A percentile compares a stretch with the other conserved stretches of the same genome.
Evolutionary conservation across 139 green algal species (phyloP).

Genomic region (Marvania coccoides): DNA sequence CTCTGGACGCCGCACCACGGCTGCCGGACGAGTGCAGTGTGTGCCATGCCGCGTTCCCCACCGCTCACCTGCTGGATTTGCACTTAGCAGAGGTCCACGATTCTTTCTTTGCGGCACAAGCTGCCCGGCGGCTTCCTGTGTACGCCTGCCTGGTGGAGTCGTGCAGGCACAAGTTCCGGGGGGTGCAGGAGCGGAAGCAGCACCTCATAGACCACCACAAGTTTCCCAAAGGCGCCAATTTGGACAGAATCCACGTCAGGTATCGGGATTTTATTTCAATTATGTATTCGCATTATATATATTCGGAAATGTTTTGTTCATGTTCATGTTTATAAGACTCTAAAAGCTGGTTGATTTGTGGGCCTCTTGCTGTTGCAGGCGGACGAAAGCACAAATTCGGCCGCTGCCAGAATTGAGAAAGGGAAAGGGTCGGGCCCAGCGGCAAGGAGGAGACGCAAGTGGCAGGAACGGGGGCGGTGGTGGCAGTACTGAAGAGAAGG

Average conservation of each 20-base stretch:
- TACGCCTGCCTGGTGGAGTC: conserved; percentile 43
- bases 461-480: not conserved
- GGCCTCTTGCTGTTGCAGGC: not conserved
- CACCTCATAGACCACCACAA: conserved; percentile 25
- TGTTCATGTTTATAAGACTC: too few species aligned
- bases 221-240: conserved; percentile 13
- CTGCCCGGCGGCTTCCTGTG: conserved; percentile 21
- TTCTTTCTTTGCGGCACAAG: conserved; percentile 45
- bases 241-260: conserved; percentile 27
- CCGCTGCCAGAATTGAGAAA: conserved; percentile 13
- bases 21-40: conserved; percentile 9
- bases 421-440: not conserved
- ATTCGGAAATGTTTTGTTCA: too few species aligned
- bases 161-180: conserved; percentile 27
- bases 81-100: conserved; percentile 43
- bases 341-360: not conserved
- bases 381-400: conserved; percentile 11
- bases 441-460: not conserved
- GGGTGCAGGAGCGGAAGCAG: conserved; percentile 24
- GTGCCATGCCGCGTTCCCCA: conserved; percentile 28
- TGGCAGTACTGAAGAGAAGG: not conserved
- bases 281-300: too few species aligned
- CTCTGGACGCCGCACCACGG: not conserved
- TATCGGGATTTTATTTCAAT: too few species aligned
- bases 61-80: conserved; percentile 22